phyloP scores from a whole-genome alignment of 441 rosid genomes.

The Gossypium schwendimanii region DNA sequence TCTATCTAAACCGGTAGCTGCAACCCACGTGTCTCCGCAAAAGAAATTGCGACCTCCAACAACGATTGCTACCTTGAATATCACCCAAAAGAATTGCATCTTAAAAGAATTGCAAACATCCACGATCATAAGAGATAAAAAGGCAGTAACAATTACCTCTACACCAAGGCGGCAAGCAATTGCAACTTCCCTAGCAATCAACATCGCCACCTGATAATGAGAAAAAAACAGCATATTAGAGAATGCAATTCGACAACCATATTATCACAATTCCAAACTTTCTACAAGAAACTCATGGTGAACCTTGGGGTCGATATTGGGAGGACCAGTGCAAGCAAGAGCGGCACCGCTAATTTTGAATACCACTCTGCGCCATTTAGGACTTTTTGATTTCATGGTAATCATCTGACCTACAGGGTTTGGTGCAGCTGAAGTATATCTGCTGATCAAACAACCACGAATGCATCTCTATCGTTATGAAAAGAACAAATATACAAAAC shows the following conservation, averaged over 20 bases:
- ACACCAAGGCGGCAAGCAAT: slow-evolving; percentile 65
- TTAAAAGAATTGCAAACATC: slow-evolving; percentile 10
- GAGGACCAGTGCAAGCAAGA: slow-evolving; percentile 55
- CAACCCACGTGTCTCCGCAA: slow-evolving; percentile 72
- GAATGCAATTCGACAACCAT: background rate
- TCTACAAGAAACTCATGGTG: background rate
- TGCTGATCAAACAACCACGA: slow-evolving; percentile 17
- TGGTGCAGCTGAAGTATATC: slow-evolving; percentile 33
- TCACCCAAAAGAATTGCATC: background rate
- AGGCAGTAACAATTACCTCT: slow-evolving; percentile 36
- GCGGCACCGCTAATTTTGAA: slow-evolving; percentile 82
- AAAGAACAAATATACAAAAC: background rate
- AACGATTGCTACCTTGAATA: slow-evolving; percentile 67
- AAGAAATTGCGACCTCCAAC: slow-evolving; percentile 90
- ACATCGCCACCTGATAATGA: slow-evolving; percentile 50
- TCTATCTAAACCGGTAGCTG: slow-evolving; percentile 72
- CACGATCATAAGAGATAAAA: background rate
- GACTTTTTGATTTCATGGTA: slow-evolving; percentile 38
- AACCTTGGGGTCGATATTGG: slow-evolving; percentile 82
- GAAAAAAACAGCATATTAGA: slow-evolving; percentile 4
- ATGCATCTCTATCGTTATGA: background rate
- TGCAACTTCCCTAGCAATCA: slow-evolving; percentile 72
- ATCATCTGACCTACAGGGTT: slow-evolving; percentile 39
- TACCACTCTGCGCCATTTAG: slow-evolving; percentile 80
- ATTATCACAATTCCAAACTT: background rate